Percentiles rank a stretch among this genome's conserved stretches.
Conservation (phyloP, 352 stramenopile species). For the Pythium dissimile region DNA sequence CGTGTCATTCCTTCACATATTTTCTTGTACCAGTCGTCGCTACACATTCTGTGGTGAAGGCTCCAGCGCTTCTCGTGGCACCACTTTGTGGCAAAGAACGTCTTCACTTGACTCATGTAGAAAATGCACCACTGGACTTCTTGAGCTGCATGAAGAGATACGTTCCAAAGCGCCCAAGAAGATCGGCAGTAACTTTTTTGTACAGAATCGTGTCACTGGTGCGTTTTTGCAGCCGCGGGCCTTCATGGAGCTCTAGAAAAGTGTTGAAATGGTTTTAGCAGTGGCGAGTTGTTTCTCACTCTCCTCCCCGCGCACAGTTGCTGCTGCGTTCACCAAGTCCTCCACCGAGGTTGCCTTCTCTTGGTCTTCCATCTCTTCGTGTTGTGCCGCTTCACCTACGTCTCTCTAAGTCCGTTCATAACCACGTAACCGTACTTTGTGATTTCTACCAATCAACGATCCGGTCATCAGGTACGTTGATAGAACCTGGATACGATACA, state of each 20-base stretch:
- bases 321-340: too few relatives aligned
- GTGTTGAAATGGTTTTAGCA: constrained; percentile 2
- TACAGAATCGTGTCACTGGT: neutral
- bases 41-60: neutral
- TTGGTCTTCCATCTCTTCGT: too few relatives aligned
- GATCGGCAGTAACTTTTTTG: neutral
- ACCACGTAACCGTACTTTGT: too few relatives aligned
- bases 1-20: neutral
- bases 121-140: neutral
- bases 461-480: too few relatives aligned
- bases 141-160: constrained; percentile 1
- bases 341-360: too few relatives aligned
- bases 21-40: constrained; percentile 1
- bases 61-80: neutral
- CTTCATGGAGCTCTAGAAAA: neutral
- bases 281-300: neutral
- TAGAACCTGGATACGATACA: neutral
- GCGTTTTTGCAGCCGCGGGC: neutral
- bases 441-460: too few relatives aligned
- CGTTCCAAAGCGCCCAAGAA: neutral
- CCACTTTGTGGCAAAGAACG: neutral
- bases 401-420: too few relatives aligned
- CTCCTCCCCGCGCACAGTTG: neutral
- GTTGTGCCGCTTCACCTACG: too few relatives aligned
- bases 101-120: constrained; percentile 6